Percentiles rank a stretch among this genome's conserved stretches.
These are phyloP conservation scores for Pseudomonodictys pantanalensis DNA, from an alignment of 495 filamentous ascomycete genomes.

Conservation along the genomic window DNA sequence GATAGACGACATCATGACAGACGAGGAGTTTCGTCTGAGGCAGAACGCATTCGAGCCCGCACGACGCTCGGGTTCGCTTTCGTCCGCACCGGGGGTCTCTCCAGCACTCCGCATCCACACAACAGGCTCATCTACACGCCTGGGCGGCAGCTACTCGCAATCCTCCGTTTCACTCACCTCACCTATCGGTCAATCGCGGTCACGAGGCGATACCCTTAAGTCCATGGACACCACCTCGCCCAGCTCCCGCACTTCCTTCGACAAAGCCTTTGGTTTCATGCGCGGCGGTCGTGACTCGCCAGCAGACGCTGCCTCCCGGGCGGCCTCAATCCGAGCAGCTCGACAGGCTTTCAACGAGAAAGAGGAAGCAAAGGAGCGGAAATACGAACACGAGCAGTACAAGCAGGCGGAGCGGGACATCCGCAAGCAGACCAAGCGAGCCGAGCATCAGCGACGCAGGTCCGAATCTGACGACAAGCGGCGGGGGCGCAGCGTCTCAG, in stretches of 20 bases:
- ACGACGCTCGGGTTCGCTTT: slow-evolving; percentile 37
- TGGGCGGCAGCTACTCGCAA: slow-evolving; percentile 51
- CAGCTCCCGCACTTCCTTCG: slow-evolving; percentile 54
- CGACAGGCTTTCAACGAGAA: slow-evolving; percentile 56
- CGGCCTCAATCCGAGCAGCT: slow-evolving; percentile 54
- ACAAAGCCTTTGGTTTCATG: slow-evolving; percentile 53
- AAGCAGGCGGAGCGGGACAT: slow-evolving; percentile 46
- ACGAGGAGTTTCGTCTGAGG: slow-evolving; percentile 37
- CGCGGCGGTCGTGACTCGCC: slow-evolving; percentile 47
- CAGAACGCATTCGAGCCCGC: slow-evolving; percentile 28
- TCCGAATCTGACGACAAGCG: slow-evolving; percentile 20
- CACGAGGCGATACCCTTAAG: slow-evolving; percentile 32
- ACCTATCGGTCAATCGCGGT: slow-evolving; percentile 31
- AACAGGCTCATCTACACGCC: slow-evolving; percentile 48
- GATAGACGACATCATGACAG: slow-evolving; percentile 37
- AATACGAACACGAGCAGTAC: slow-evolving; percentile 54
- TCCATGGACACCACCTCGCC: slow-evolving; percentile 49
- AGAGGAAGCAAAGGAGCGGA: slow-evolving; percentile 57
- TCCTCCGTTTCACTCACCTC: slow-evolving; percentile 53
- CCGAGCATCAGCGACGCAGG: slow-evolving; percentile 37
- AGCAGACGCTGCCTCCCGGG: slow-evolving; percentile 52
- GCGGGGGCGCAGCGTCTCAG: slow-evolving; percentile 13
- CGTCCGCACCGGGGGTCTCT: slow-evolving; percentile 31
- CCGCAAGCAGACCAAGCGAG: slow-evolving; percentile 33
- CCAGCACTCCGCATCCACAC: slow-evolving; percentile 41